Conservation (phyloP, 768 basidiomycete genomes). For the Holtermannia corniformis region DNA sequence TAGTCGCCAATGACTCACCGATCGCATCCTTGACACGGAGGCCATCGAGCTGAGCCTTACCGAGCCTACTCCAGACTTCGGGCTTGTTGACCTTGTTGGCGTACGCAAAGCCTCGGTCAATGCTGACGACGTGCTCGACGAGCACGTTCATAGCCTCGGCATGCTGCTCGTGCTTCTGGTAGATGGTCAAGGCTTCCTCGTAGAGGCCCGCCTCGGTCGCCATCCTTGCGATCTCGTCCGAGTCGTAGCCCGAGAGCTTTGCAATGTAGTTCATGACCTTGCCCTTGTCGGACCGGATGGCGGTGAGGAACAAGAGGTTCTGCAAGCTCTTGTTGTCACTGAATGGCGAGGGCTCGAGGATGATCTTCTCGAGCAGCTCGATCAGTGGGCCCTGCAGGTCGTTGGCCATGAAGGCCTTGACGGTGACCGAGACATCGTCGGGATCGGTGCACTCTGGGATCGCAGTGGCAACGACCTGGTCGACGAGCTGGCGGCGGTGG, state of each 20-base stretch:
- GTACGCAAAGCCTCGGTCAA: constrained; percentile 91
- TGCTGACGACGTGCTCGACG: constrained; percentile 94
- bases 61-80: constrained; percentile 92
- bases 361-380: constrained; percentile 95
- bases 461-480: constrained; percentile 88
- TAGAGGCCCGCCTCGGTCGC: constrained; percentile 91
- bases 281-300: constrained; percentile 94
- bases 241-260: constrained; percentile 91
- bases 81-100: constrained; percentile 94
- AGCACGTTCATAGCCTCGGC: constrained; percentile 93
- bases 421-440: constrained; percentile 95
- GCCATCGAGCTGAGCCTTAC: constrained; percentile 98
- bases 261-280: constrained; percentile 98
- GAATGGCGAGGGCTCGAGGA: constrained; percentile 94
- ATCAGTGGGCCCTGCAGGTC: constrained; percentile 96
- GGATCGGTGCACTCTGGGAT: constrained; percentile 95
- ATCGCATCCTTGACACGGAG: constrained; percentile 97
- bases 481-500: constrained; percentile 85
- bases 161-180: constrained; percentile 94
- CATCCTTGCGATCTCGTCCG: constrained; percentile 88
- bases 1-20: constrained; percentile 48
- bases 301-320: constrained; percentile 86
- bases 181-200: constrained; percentile 94
- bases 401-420: constrained; percentile 95
- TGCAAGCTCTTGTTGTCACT: constrained; percentile 95